A percentile compares a stretch with the other conserved stretches of the same genome.
These are phyloP conservation scores for Tetrahymena borealis DNA, from an alignment of 73 alveolate species.

Conservation along the genomic window DNA sequence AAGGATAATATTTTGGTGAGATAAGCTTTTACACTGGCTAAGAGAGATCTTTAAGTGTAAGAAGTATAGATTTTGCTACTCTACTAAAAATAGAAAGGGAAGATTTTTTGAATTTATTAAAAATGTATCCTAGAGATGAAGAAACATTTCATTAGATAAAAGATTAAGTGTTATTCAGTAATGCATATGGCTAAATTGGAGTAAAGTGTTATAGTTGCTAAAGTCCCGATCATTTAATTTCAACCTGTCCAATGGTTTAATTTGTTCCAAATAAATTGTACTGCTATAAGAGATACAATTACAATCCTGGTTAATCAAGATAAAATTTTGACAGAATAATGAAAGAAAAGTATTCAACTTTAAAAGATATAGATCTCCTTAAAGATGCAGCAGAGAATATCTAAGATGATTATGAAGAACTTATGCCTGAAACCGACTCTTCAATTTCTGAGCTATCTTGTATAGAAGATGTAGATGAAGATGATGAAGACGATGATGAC, in stretches of 20 bases:
- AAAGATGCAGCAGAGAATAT: background rate
- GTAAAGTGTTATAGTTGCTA: constrained; percentile 2
- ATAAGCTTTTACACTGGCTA: constrained; percentile 9
- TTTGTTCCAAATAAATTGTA: constrained; percentile 5
- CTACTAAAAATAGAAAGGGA: background rate
- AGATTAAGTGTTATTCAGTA: background rate
- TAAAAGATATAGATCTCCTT: background rate
- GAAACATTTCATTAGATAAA: background rate
- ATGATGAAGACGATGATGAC: background rate
- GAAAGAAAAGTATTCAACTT: background rate
- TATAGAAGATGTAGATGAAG: background rate
- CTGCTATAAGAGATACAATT: background rate
- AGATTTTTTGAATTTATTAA: background rate
- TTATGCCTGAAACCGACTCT: background rate
- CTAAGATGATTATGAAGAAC: background rate
- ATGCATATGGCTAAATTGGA: background rate
- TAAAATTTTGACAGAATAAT: background rate
- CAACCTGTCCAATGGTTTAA: background rate
- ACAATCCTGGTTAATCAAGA: background rate
- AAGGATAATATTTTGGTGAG: constrained; percentile 9
- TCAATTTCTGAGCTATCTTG: background rate
- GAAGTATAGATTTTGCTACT: constrained; percentile 4
- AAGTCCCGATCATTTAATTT: background rate
- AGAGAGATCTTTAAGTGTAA: constrained; percentile 14
- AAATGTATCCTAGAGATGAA: constrained; percentile 2